Conservation (phyloP, 176 grass and related monocot genomes). For the Paspalum notatum region DNA sequence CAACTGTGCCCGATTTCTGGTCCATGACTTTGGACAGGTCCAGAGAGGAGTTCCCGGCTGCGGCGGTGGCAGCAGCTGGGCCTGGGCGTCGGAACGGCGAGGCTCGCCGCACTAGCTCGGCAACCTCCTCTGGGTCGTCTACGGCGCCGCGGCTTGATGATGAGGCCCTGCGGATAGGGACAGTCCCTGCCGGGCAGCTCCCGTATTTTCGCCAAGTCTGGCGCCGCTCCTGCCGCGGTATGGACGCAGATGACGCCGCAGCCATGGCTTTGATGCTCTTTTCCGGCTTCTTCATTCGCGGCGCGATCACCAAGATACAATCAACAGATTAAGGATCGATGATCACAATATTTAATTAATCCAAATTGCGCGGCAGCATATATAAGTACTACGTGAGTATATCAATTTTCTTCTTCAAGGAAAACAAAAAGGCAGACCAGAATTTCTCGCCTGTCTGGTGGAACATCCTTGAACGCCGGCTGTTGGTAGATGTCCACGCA, state of each 20-base stretch:
- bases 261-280: neutral
- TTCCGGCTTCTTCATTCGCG: neutral
- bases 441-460: no score
- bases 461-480: no score
- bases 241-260: neutral
- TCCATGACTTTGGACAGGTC: neutral
- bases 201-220: neutral
- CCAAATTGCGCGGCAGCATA: no score
- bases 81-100: slow-evolving; percentile 9
- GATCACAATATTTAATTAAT: no score
- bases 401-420: no score
- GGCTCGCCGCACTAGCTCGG: neutral
- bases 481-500: no score
- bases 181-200: slow-evolving; percentile 5
- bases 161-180: neutral
- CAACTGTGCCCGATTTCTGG: neutral
- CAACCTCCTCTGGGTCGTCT: neutral
- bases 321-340: no score
- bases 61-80: neutral
- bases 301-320: no score
- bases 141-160: no score
- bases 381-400: no score
- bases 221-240: neutral
- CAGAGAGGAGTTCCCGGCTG: neutral
- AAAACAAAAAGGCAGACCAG: no score